phyloP scores from a whole-genome alignment of 1,284 basidiomycete genomes.

The Irpex rosettiformis region DNA sequence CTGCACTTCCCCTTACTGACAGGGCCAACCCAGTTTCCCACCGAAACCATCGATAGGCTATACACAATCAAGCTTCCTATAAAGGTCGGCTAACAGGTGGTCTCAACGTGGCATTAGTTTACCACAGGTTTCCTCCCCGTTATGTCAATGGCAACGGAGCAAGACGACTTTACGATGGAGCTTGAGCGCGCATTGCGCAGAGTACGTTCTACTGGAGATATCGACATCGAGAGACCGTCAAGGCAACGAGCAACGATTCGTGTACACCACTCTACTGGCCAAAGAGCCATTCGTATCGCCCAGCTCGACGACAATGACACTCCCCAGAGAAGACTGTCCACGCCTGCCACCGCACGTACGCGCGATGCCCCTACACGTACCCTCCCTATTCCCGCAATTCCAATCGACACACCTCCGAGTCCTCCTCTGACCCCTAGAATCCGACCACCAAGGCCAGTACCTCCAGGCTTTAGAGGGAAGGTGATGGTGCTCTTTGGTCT shows the following conservation, averaged over 20 bases:
- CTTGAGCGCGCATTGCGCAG: slow-evolving; percentile 16
- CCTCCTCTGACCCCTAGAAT: neutral
- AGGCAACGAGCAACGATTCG: neutral
- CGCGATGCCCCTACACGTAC: neutral
- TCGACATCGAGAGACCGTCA: slow-evolving; percentile 7
- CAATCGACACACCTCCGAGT: neutral
- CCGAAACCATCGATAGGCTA: slow-evolving; percentile 13
- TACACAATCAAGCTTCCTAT: neutral
- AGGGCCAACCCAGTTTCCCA: neutral
- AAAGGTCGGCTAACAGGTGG: neutral
- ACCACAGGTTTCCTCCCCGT: neutral
- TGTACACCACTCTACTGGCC: neutral
- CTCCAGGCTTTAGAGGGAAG: slow-evolving; percentile 16
- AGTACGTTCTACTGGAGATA: slow-evolving; percentile 20
- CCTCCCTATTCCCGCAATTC: neutral
- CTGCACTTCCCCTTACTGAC: neutral
- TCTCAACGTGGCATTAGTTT: too few species aligned
- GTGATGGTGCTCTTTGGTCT: slow-evolving; percentile 52
- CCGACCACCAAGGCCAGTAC: slow-evolving; percentile 4
- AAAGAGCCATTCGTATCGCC: neutral
- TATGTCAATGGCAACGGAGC: slow-evolving; percentile 5
- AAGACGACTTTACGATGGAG: neutral
- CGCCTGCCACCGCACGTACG: neutral
- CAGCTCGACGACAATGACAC: neutral
- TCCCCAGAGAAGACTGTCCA: neutral